Evolutionary conservation across 2,329 filamentous ascomycete species (phyloP).

Genomic region (Lachnellula occidentalis): DNA sequence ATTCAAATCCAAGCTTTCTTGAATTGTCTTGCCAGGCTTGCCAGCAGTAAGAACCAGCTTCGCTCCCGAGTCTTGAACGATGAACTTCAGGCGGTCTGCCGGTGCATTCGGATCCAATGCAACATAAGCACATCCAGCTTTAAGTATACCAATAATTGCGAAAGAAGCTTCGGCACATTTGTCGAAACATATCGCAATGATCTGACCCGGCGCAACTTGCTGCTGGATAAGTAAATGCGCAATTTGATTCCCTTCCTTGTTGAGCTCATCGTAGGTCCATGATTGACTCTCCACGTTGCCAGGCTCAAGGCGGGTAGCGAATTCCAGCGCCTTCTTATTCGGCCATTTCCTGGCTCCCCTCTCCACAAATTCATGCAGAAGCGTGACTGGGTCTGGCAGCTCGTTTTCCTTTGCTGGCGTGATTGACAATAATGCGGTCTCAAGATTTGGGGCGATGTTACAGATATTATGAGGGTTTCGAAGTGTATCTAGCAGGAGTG

Average conservation of each 20-base stretch:
- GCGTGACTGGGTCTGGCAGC: conserved; percentile 48
- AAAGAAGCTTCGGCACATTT: conserved; percentile 35
- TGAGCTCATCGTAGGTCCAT: conserved; percentile 73
- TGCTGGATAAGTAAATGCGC: conserved; percentile 55
- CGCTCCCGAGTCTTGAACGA: conserved; percentile 57
- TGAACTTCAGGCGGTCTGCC: conserved; percentile 29
- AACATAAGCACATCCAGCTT: conserved; percentile 34
- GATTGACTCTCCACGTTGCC: conserved; percentile 40
- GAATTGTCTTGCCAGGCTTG: conserved; percentile 36
- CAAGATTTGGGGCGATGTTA: conserved; percentile 15
- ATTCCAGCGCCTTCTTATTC: conserved; percentile 65
- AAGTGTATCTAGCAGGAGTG: conserved; percentile 55
- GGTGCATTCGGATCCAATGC: conserved; percentile 37
- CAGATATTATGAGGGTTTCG: conserved; percentile 37
- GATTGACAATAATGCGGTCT: conserved; percentile 54
- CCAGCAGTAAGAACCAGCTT: conserved; percentile 55
- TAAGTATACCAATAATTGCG: conserved; percentile 33
- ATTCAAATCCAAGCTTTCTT: conserved; percentile 14
- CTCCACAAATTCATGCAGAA: conserved; percentile 79
- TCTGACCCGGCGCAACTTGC: conserved; percentile 47
- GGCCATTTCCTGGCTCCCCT: conserved; percentile 50
- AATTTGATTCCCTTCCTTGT: conserved; percentile 66
- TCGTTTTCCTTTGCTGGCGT: conserved; percentile 53
- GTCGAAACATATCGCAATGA: conserved; percentile 34
- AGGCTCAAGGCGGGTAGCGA: conserved; percentile 53